Evolutionary conservation across 106 monocot genomes (phyloP), one percentile per base, ranked within the genome.

Genomic region (Dendrobium officinale): DNA sequence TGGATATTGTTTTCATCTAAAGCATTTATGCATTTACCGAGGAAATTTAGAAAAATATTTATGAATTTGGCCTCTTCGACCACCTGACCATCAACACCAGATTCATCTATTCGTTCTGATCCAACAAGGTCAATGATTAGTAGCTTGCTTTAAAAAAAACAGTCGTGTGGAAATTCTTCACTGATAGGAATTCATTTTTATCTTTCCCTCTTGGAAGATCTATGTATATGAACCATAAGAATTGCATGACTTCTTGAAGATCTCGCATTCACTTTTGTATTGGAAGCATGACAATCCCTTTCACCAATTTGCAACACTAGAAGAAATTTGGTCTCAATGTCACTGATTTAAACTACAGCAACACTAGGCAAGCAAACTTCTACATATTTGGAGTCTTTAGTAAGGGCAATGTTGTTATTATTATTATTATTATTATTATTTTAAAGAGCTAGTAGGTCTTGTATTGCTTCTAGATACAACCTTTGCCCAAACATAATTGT

Each of bases 11-110:
- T 87, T 82, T 92, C 92, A 78, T 89, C 89, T 80, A 92, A 87
- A 72, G 89, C 92, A 82, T 92, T 92, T 45, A 92, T 92, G 61
- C 92, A 92, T 68, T 92, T 92, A 43, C 92, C 92, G 45, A 92
- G 82, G 61, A 87, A 92, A 67, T 87, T 87, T 5, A 92, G 83
- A 47, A 89, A 92, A 67, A 92, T 87, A 81, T 92, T 92, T 59
- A 92, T 92, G 80, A 89, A 92, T 59, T 87, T 92, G 66, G 92
- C 87, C 78, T 92, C 92, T 80, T 92, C 92, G 79, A 92, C 79
- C 89, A 92, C 84, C 82, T 85, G 92, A 8, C 92, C 92, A 82
- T 92, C 89, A 86, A 84, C 85, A 58, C 91, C 91, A 67, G 91
- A 91, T 77, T 91, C 88, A 47, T 88, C 82, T 45, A 91, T 88